Evolutionary conservation across 192 early-diverging fungal genomes (phyloP), one percentile per base, ranked within the genome.

Genomic region (Radiomyces spectabilis): DNA sequence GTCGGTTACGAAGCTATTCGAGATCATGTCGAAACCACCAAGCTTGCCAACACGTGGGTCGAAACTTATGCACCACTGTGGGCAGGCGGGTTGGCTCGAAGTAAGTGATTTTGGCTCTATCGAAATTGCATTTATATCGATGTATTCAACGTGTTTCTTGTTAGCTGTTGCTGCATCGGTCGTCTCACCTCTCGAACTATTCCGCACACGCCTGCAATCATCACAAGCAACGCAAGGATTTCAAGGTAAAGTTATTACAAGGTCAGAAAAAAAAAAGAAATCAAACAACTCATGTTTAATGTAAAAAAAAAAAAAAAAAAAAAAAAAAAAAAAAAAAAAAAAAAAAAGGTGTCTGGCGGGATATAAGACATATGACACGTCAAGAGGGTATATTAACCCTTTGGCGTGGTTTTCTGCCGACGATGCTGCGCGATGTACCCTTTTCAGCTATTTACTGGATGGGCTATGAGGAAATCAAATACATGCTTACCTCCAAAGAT

Each of bases 371-470:
- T 0, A 91, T 92, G 80, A 78, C 85, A 2, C 43, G 64, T n/a
- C 31, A 52, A 1, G 61, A 75, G 42, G 94, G 92, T 0, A 32
- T 75, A 16, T 37, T 67, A 13, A 75, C 85, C 0, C 69, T 98
- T 25, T 98, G 89, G 89, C 74, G 91, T 30, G 95, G 95, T 1
- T 69, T 98, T 10, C 77, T 75, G 6, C 87, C 93, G 13, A 95
- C 93, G 1, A 65, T 98, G 26, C 86, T 86, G 85, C 78, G 95
- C n/a, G 95, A 98, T 69, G 92, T 94, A 16, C 95, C 95, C 0
- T 98, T 98, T 59, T 92, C 89, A 40, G 92, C 86, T 0, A 77
- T 95, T n/a, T 95, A 95, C 67, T 98, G 95, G 95, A 76, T 85
- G 55, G 80, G 81, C 0, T 95, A 93, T 58, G 95, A 98, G 69